Evolutionary conservation across 2,329 filamentous ascomycete species (phyloP).

Genomic region (Pestalotiopsis sp.): DNA sequence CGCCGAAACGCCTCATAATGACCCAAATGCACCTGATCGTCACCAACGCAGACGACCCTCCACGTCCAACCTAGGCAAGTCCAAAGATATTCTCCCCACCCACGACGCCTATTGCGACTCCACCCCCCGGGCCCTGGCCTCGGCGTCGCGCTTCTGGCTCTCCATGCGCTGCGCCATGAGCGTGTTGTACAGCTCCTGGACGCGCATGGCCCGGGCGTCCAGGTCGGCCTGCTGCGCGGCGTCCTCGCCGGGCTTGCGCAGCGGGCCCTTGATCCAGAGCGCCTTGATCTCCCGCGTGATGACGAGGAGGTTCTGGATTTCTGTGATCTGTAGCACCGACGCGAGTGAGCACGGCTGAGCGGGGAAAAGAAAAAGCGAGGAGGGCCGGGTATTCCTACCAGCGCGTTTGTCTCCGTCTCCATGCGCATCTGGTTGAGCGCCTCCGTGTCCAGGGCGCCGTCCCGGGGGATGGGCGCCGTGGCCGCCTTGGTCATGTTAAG

Average conservation of each 20-base stretch:
- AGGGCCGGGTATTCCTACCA: constrained; percentile 28
- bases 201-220: constrained; percentile 33
- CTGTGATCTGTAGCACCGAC: constrained; percentile 33
- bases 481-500: constrained; percentile 42
- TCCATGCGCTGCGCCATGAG: constrained; percentile 24
- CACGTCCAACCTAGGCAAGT: neutral
- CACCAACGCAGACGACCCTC: neutral
- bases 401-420: constrained; percentile 36
- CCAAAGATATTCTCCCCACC: neutral
- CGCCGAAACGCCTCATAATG: neutral
- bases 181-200: constrained; percentile 34
- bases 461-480: constrained; percentile 34
- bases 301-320: constrained; percentile 44
- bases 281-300: constrained; percentile 51
- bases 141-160: neutral
- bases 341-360: neutral
- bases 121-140: neutral
- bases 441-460: constrained; percentile 37
- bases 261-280: constrained; percentile 50
- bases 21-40: neutral
- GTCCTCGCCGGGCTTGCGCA: constrained; percentile 44
- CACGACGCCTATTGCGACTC: neutral
- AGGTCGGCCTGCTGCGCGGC: constrained; percentile 23
- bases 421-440: constrained; percentile 41
- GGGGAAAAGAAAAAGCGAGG: neutral